These are phyloP conservation scores for Trichoderma asperelloides DNA, from an alignment of 495 filamentous ascomycete genomes.

Conservation along the genomic window DNA sequence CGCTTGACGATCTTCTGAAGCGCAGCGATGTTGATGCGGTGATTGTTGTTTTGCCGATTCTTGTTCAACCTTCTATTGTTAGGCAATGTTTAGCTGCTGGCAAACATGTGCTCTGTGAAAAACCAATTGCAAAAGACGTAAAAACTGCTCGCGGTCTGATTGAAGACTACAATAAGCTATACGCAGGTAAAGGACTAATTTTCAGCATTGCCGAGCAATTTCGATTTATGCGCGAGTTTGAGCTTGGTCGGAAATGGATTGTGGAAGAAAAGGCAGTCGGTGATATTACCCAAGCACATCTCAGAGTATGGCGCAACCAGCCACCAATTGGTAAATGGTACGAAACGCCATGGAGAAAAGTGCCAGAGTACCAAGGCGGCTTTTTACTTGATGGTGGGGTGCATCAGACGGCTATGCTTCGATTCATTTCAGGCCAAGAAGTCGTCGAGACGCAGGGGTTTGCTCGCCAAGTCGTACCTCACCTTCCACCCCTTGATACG, in stretches of 20 bases:
- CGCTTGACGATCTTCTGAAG: constrained; percentile 52
- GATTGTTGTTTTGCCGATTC: constrained; percentile 61
- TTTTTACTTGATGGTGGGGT: constrained; percentile 74
- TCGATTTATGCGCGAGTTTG: constrained; percentile 53
- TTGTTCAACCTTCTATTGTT: constrained; percentile 47
- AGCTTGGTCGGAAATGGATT: constrained; percentile 52
- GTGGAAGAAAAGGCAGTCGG: constrained; percentile 48
- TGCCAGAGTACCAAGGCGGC: constrained; percentile 63
- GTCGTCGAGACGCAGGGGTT: constrained; percentile 43
- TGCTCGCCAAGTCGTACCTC: constrained; percentile 44
- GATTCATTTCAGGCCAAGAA: constrained; percentile 43
- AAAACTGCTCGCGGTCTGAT: constrained; percentile 52
- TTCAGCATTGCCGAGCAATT: constrained; percentile 73
- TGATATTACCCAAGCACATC: constrained; percentile 35
- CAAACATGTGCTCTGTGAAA: constrained; percentile 79
- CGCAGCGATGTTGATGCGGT: constrained; percentile 59
- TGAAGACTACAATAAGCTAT: constrained; percentile 47
- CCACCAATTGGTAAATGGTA: constrained; percentile 17
- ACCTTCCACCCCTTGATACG: constrained; percentile 68
- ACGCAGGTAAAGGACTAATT: constrained; percentile 32
- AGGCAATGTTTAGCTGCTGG: constrained; percentile 53
- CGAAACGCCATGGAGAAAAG: constrained; percentile 65
- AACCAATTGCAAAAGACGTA: constrained; percentile 68
- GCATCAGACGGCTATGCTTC: constrained; percentile 56
- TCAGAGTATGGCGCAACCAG: background rate